Conservation (phyloP, 352 stramenopile genomes). For the Globisporangium perplexum region DNA sequence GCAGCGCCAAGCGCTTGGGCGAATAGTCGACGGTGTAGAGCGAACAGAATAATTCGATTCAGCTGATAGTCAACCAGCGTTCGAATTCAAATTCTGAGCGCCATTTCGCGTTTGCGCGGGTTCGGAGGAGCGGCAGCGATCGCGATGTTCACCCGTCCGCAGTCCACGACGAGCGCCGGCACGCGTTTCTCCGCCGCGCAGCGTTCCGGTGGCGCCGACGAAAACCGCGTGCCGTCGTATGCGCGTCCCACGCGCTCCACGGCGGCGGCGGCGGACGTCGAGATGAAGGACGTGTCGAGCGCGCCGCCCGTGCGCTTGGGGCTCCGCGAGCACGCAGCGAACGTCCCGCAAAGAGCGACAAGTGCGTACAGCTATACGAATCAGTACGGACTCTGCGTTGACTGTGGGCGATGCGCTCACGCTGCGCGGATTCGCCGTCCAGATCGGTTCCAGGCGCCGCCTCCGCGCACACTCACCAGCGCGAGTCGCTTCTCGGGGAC, state of each 20-base stretch:
- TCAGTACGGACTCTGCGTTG: too few species aligned
- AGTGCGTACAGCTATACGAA: neutral
- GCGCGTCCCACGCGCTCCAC: constrained; percentile 12
- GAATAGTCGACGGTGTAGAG: too few species aligned
- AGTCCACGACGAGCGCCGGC: constrained; percentile 1
- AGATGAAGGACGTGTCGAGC: constrained; percentile 14
- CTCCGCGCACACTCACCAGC: neutral
- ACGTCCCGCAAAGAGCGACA: constrained; percentile 6
- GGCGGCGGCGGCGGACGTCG: constrained; percentile 2
- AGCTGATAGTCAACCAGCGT: neutral
- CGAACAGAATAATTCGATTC: neutral
- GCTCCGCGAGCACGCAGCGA: constrained; percentile 8
- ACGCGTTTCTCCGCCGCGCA: constrained; percentile 7
- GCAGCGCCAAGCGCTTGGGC: too few species aligned
- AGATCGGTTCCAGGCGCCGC: constrained; percentile 10
- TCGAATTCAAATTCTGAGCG: neutral
- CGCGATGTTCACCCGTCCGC: constrained; percentile 13
- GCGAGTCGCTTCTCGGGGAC: constrained; percentile 2
- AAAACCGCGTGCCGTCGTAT: constrained; percentile 18
- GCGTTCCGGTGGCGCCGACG: constrained; percentile 8
- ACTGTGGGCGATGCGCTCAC: too few species aligned
- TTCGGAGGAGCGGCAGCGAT: neutral
- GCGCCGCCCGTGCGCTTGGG: constrained; percentile 1
- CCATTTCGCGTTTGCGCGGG: neutral
- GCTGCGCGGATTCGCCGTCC: neutral